phyloP scores from a whole-genome alignment of 1,284 basidiomycete species.

The Bjerkandera adusta region DNA sequence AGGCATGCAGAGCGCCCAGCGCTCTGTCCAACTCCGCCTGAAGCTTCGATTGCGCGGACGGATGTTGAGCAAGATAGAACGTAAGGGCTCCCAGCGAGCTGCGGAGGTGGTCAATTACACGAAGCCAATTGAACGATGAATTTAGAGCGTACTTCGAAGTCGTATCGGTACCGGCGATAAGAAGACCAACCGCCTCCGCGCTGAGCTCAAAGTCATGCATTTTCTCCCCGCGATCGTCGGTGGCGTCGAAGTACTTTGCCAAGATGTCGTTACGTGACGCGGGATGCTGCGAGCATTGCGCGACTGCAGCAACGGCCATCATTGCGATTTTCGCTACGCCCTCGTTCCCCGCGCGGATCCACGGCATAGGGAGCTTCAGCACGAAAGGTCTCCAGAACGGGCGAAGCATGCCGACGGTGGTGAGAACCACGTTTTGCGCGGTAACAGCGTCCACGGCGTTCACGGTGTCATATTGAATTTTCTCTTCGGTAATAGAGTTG shows the following conservation, averaged over 20 bases:
- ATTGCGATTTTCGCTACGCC: neutral
- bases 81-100: constrained; percentile 8
- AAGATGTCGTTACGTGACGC: constrained; percentile 12
- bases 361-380: constrained; percentile 1
- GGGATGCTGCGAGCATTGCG: constrained; percentile 8
- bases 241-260: constrained; percentile 14
- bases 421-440: constrained; percentile 7
- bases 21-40: constrained; percentile 9
- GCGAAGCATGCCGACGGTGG: constrained; percentile 11
- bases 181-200: constrained; percentile 75
- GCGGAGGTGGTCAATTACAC: too few relatives aligned
- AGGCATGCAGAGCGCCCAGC: constrained; percentile 2
- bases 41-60: constrained; percentile 5
- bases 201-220: constrained; percentile 78
- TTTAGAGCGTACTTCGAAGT: constrained; percentile 18
- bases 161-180: constrained; percentile 66
- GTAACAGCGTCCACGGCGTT: constrained; percentile 13
- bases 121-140: too few relatives aligned
- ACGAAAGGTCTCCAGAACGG: neutral
- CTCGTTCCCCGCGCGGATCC: neutral
- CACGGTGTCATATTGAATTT: constrained; percentile 7
- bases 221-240: constrained; percentile 32
- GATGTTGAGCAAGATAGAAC: constrained; percentile 6
- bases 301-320: constrained; percentile 13
- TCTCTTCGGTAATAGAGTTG: neutral